Base-by-base conservation (phyloP, 176 grass and related monocot species). In the Dendrocalamus sinicus region DNA sequence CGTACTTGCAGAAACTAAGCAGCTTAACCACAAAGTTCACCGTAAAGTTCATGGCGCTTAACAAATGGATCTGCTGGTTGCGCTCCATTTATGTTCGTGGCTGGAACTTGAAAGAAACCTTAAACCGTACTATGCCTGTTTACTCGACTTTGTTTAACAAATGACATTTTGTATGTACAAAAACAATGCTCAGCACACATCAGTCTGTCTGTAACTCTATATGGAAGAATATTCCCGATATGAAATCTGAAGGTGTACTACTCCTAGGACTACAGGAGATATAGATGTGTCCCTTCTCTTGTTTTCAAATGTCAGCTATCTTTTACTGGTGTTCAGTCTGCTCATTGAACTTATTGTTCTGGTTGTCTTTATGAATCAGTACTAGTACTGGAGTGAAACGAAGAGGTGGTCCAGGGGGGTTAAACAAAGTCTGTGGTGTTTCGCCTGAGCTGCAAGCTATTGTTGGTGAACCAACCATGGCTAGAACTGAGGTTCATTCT, bases 381-480 rank as follows among this genome's bases (percentile, higher is more conserved):
- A 80, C 75, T 43, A 88, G 88, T 62, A 88, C 86, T 82, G 88
- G 88, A 86, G 84, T 87, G 77, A 99, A 99, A 86, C 84, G 97
- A 89, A 96, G 51, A 90, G 94, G 94, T 80, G 97, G 97, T 85
- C 78, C 97, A 67, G 97, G 94, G 52, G 97, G 97, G 12, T 83
- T 99, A 86, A 99, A 93, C 82, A 99, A 99, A 90, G 87, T 91
- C 41, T 96, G 94, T 77, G 94, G 97, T 65, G 97, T 99, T 83
- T 99, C 97, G 15, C 97, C 97, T 75, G 89, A 96, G 85, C 83
- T 99, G 26, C 92, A 99, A 87, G 84, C 87, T 72, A 96, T 99
- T 80, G 97, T 99, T 82, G 97, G 97, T 50, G 92, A 99, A 91
- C 93, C 97, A 85, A 89, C 92, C 68, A 99, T 99, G 97, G 92